Base-by-base conservation (phyloP, 495 filamentous ascomycete species). In the Echria macrotheca region DNA sequence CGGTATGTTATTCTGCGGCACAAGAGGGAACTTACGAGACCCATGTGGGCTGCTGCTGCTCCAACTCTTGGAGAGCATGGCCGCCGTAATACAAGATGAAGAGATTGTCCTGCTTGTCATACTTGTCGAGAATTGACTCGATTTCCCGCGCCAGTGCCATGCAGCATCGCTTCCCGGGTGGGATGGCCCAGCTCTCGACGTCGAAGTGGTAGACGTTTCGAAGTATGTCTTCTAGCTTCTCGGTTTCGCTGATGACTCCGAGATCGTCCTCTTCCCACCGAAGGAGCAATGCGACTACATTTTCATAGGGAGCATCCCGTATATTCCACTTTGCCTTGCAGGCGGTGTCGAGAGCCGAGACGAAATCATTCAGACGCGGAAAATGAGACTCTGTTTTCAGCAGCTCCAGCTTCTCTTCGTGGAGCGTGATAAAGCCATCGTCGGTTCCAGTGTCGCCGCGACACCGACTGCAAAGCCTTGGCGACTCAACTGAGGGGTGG, bases 31-130 rank as follows among this genome's bases (percentile, higher is more conserved):
- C 38, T 5, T 23, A 41, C 38, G 38, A 41, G 7, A 41, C 19
- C 38, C 38, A 41, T 5, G 19, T 24, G 4, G 38, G 5, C 19
- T 41, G 38, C 4, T 11, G 19, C 19, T 41, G 38, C 38, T 41
- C 38, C n/a, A n/a, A n/a, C 7, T 41, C 38, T 23, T 41, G 38
- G 38, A 5, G 19, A 14, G 38, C 38, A 14, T 41, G 38, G 38
- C 38, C 38, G 38, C 38, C 38, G 15, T 41, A 41, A 19, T 41
- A 41, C 5, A 41, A 15, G 14, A 41, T 41, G 23, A 41, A 41
- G 5, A 41, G 19, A 19, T 41, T 41, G 38, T 41, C 38, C 14
- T 41, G 15, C 15, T 21, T 9, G 19, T 41, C 38, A 19, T 41
- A 41, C 19, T 8, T 23, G 7, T 41, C 19, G 4, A 41, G 38